A percentile compares a stretch with the other conserved stretches of the same genome.
Evolutionary conservation across 148 eudicot genomes (phyloP).

Genomic region (Rhododendron simsii): DNA sequence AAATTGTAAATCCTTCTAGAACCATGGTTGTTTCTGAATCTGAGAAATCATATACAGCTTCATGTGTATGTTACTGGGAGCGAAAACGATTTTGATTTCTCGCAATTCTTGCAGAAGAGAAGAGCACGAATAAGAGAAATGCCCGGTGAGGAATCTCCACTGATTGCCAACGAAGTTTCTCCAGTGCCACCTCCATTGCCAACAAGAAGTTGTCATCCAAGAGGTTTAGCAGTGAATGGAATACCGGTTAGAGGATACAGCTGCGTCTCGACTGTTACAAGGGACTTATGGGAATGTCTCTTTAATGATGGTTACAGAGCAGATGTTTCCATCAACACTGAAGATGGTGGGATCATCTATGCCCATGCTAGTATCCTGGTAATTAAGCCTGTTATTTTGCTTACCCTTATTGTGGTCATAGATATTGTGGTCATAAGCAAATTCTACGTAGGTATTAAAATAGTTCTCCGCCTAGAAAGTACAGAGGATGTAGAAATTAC

Average conservation of each 20-base stretch:
- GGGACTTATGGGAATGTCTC: slow-evolving; percentile 62
- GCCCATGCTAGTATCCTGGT: slow-evolving; percentile 84
- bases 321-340: slow-evolving; percentile 61
- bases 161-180: background rate
- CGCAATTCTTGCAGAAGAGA: background rate
- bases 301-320: slow-evolving; percentile 83
- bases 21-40: background rate
- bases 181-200: slow-evolving; percentile 51
- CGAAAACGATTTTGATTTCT: slow-evolving; percentile 3
- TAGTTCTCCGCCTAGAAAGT: background rate
- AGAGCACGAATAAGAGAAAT: slow-evolving; percentile 12
- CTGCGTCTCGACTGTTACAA: slow-evolving; percentile 25
- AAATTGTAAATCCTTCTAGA: background rate
- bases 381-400: slow-evolving; percentile 14
- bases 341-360: slow-evolving; percentile 52
- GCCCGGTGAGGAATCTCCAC: slow-evolving; percentile 16
- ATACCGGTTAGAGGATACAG: slow-evolving; percentile 15
- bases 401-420: background rate
- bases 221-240: slow-evolving; percentile 10
- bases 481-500: background rate
- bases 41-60: background rate
- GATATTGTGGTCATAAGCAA: background rate
- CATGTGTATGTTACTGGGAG: background rate
- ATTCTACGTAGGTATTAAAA: background rate
- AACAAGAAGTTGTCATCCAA: slow-evolving; percentile 15